A percentile compares a stretch with the other conserved stretches of the same genome.
These are phyloP conservation scores for Clonostachys rosea DNA, from an alignment of 2,329 filamentous ascomycete species.

Conservation along the genomic window DNA sequence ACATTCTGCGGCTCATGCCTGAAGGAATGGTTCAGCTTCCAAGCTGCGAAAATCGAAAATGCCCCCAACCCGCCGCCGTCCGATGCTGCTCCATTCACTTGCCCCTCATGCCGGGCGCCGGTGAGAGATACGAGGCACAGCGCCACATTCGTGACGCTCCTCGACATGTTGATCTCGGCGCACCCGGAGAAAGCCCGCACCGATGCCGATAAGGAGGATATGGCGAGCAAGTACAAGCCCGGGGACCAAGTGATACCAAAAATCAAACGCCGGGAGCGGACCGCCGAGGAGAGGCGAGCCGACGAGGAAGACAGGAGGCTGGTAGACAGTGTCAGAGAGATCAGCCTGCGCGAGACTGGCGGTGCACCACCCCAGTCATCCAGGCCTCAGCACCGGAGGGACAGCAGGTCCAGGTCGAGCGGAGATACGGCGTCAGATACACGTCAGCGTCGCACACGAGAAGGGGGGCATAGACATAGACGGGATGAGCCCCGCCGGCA, in stretches of 20 bases:
- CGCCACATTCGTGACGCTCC: slow-evolving; percentile 80
- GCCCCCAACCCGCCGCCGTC: slow-evolving; percentile 42
- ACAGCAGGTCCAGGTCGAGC: slow-evolving; percentile 22
- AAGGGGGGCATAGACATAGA: slow-evolving; percentile 12
- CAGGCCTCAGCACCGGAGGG: slow-evolving; percentile 18
- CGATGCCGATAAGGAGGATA: slow-evolving; percentile 69
- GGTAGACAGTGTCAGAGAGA: slow-evolving; percentile 65
- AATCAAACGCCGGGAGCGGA: slow-evolving; percentile 44
- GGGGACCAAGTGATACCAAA: slow-evolving; percentile 77
- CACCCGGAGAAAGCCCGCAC: slow-evolving; percentile 73
- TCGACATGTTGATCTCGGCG: slow-evolving; percentile 81
- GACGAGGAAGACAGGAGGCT: slow-evolving; percentile 66
- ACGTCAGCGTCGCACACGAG: slow-evolving; percentile 16
- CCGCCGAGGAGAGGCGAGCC: slow-evolving; percentile 44
- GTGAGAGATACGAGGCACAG: slow-evolving; percentile 88
- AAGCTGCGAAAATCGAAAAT: slow-evolving; percentile 56
- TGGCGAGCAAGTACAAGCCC: slow-evolving; percentile 70
- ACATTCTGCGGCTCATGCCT: slow-evolving; percentile 95
- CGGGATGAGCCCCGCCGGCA: slow-evolving; percentile 15
- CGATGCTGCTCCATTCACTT: slow-evolving; percentile 64
- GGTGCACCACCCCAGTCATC: slow-evolving; percentile 23
- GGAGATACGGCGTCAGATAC: slow-evolving; percentile 3
- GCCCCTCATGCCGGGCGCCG: slow-evolving; percentile 82
- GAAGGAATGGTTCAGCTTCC: slow-evolving; percentile 92
- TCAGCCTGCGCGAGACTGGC: slow-evolving; percentile 68